A percentile compares a stretch with the other conserved stretches of the same genome.
These are phyloP conservation scores for Ophiostoma pallidulum DNA, from an alignment of 2,329 filamentous ascomycete genomes.

Conservation along the genomic window DNA sequence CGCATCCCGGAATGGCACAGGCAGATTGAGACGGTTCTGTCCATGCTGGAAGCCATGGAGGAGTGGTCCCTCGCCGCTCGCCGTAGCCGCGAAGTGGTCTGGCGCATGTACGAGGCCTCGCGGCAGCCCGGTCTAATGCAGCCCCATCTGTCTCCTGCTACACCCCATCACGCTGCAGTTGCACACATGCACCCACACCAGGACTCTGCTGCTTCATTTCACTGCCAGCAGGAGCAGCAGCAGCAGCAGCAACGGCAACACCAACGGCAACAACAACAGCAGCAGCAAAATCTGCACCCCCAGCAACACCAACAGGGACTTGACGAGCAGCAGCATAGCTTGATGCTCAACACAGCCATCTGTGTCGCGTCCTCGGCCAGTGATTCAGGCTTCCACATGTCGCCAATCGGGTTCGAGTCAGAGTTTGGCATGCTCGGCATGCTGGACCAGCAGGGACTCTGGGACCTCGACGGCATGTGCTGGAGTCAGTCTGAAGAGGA, in stretches of 20 bases:
- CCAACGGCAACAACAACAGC: slow-evolving; percentile 9
- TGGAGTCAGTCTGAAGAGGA: slow-evolving; percentile 36
- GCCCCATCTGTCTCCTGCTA: slow-evolving; percentile 19
- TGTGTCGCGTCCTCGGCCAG: slow-evolving; percentile 14
- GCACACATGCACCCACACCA: neutral
- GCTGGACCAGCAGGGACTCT: slow-evolving; percentile 44
- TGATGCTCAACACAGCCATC: slow-evolving; percentile 5
- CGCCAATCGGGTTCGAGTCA: slow-evolving; percentile 41
- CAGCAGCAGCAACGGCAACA: slow-evolving; percentile 7
- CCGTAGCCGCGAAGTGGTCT: slow-evolving; percentile 53
- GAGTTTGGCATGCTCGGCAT: slow-evolving; percentile 39
- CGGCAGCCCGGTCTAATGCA: slow-evolving; percentile 24
- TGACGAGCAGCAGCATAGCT: slow-evolving; percentile 27
- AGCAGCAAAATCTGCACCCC: slow-evolving; percentile 20
- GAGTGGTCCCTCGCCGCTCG: slow-evolving; percentile 56
- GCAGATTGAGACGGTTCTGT: slow-evolving; percentile 49
- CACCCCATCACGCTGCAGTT: neutral
- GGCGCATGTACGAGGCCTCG: slow-evolving; percentile 52
- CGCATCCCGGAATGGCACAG: slow-evolving; percentile 43
- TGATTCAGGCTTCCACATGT: slow-evolving; percentile 38
- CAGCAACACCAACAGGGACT: slow-evolving; percentile 20
- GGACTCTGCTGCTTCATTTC: neutral
- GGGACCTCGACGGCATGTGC: slow-evolving; percentile 48
- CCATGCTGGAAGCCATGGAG: slow-evolving; percentile 54
- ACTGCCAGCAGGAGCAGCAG: slow-evolving; percentile 22